Percentiles rank a stretch among this genome's conserved stretches.
Evolutionary conservation across 352 stramenopile genomes (phyloP).

Genomic region (Phytophthora syringae): DNA sequence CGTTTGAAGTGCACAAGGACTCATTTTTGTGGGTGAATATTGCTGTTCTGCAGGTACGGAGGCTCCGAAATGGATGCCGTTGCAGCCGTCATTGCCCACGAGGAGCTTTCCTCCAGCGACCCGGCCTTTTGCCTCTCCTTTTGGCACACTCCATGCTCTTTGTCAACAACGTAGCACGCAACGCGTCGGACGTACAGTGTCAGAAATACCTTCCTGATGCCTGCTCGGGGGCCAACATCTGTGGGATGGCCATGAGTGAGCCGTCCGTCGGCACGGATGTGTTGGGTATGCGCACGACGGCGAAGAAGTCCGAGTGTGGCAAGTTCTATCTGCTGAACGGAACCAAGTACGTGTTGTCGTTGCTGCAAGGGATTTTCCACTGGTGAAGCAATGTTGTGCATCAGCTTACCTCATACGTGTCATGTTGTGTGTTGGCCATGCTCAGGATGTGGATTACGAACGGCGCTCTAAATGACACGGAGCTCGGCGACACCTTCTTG

Average conservation of each 20-base stretch:
- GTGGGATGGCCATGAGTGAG: slow-evolving; percentile 99
- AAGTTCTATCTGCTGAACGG: slow-evolving; percentile 93
- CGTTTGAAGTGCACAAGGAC: background rate
- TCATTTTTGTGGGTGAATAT: background rate
- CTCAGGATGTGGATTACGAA: slow-evolving; percentile 99
- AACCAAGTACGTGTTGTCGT: slow-evolving; percentile 65
- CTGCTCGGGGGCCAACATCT: slow-evolving; percentile 95
- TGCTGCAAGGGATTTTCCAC: background rate
- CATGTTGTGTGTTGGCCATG: slow-evolving; percentile 7
- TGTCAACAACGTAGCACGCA: slow-evolving; percentile 93
- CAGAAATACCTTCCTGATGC: slow-evolving; percentile 90
- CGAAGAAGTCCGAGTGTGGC: slow-evolving; percentile 83
- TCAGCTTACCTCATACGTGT: background rate
- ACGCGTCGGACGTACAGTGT: slow-evolving; percentile 90
- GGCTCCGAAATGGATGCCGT: slow-evolving; percentile 96
- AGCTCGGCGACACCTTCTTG: slow-evolving; percentile 97
- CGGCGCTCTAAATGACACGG: slow-evolving; percentile 94
- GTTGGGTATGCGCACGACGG: slow-evolving; percentile 96
- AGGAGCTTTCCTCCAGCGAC: slow-evolving; percentile 97
- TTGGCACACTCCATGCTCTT: slow-evolving; percentile 95
- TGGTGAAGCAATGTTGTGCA: too few relatives aligned
- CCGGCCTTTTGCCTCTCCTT: slow-evolving; percentile 99
- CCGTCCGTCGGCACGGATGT: slow-evolving; percentile 95
- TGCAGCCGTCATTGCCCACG: slow-evolving; percentile 94
- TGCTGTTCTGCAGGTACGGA: slow-evolving; percentile 77